These are phyloP conservation scores for Steccherinum ochraceum DNA, from an alignment of 768 basidiomycete genomes.

Conservation along the genomic window DNA sequence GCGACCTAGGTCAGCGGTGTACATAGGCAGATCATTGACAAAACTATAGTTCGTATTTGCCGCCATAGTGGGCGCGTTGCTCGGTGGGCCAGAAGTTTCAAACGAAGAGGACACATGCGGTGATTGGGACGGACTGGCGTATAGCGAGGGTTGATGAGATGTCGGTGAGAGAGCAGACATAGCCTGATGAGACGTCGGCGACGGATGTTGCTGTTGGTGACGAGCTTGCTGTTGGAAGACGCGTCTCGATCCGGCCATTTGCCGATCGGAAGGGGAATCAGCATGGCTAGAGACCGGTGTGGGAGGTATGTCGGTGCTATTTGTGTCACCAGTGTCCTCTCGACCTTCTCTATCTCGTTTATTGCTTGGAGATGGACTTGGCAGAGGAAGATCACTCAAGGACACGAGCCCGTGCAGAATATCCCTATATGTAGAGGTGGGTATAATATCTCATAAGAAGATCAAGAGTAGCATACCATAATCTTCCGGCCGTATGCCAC, in stretches of 20 bases:
- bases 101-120: conserved; percentile 12
- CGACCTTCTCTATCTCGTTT: conserved; percentile 65
- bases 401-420: conserved; percentile 4
- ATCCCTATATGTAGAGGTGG: conserved; percentile 4
- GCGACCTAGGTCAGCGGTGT: conserved; percentile 51
- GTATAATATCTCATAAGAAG: background rate
- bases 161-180: no score
- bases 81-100: no score
- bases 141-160: no score
- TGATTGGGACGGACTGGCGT: background rate
- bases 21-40: conserved; percentile 47
- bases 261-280: conserved; percentile 8
- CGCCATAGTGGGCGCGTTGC: no score
- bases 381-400: conserved; percentile 7
- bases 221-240: conserved; percentile 23
- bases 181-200: no score
- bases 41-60: no score
- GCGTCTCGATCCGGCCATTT: conserved; percentile 30
- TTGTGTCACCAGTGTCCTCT: conserved; percentile 19
- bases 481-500: conserved; percentile 7
- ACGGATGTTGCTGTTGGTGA: conserved; percentile 5
- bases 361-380: conserved; percentile 39
- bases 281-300: background rate
- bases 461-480: conserved; percentile 13
- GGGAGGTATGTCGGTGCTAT: background rate